These are phyloP conservation scores for Phytophthora sp. DNA, from an alignment of 352 stramenopile species.

Conservation along the genomic window DNA sequence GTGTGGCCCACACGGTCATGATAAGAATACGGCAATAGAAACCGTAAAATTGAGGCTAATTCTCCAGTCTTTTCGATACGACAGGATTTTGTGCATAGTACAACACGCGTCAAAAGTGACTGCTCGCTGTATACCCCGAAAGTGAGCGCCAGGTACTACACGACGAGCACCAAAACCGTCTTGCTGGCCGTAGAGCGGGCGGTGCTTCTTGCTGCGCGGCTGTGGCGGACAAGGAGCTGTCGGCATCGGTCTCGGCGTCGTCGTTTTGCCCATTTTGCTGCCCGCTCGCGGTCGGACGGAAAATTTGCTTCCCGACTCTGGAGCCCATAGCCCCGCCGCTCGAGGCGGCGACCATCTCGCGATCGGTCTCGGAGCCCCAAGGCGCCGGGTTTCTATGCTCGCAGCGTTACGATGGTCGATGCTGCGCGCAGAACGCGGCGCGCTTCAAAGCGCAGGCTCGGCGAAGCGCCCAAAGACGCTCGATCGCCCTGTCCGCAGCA, in stretches of 20 bases:
- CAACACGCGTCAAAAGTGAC: not conserved
- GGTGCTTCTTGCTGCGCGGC: constrained; percentile 2
- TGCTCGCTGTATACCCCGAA: not conserved
- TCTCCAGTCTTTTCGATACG: too few species aligned
- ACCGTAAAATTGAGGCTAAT: too few species aligned
- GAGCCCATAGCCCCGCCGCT: constrained; percentile 11
- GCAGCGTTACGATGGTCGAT: not conserved
- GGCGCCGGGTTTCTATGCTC: not conserved
- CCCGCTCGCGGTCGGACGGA: not conserved
- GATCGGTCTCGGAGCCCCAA: constrained; percentile 13
- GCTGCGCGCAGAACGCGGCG: too few species aligned
- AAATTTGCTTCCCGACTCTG: constrained; percentile 17
- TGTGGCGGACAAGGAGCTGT: not conserved
- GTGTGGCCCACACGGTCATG: not conserved
- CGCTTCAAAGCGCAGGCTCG: not conserved
- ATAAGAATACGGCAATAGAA: not conserved
- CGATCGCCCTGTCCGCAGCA: too few species aligned
- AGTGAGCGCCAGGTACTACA: not conserved
- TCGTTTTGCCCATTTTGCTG: constrained; percentile 4
- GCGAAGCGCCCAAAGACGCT: too few species aligned
- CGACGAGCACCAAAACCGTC: not conserved
- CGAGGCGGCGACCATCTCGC: constrained; percentile 8
- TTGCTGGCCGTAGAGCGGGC: not conserved
- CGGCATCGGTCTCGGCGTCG: not conserved
- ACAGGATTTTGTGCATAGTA: too few species aligned